A percentile compares a stretch with the other conserved stretches of the same genome.
Conservation (phyloP, 2,329 filamentous ascomycete genomes). For the Biscogniauxia marginata region DNA sequence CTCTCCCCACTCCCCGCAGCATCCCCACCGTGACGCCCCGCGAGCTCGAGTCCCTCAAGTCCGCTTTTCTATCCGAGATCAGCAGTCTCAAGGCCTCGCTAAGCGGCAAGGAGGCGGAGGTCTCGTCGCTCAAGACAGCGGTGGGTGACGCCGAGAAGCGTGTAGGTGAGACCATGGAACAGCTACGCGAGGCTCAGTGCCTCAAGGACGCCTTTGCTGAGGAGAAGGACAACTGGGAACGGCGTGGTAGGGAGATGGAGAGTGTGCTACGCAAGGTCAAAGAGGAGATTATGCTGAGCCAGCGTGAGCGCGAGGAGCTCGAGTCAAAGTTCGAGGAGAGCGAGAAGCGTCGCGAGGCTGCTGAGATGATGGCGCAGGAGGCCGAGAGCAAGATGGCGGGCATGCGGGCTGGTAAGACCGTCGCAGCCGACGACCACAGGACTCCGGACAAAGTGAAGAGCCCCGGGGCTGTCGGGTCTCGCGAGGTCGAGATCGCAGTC, state of each 20-base stretch:
- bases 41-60: slow-evolving; percentile 91
- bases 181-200: slow-evolving; percentile 73
- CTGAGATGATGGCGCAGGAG: slow-evolving; percentile 73
- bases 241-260: slow-evolving; percentile 83
- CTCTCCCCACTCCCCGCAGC: slow-evolving; percentile 86
- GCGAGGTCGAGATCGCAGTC: slow-evolving; percentile 79
- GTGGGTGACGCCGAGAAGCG: slow-evolving; percentile 89
- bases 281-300: slow-evolving; percentile 74
- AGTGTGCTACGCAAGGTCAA: slow-evolving; percentile 74
- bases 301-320: slow-evolving; percentile 79
- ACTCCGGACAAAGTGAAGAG: slow-evolving; percentile 41
- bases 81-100: slow-evolving; percentile 90
- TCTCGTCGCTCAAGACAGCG: slow-evolving; percentile 80
- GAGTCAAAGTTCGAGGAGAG: slow-evolving; percentile 73
- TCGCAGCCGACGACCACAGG: slow-evolving; percentile 35
- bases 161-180: slow-evolving; percentile 81
- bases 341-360: slow-evolving; percentile 70
- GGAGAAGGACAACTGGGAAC: slow-evolving; percentile 82
- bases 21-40: slow-evolving; percentile 88
- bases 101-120: slow-evolving; percentile 90
- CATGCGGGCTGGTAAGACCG: slow-evolving; percentile 62
- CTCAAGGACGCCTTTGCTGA: slow-evolving; percentile 69
- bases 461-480: slow-evolving; percentile 36
- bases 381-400: slow-evolving; percentile 74
- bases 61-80: slow-evolving; percentile 85